Evolutionary conservation across 345 rosid genomes (phyloP), one percentile per base, ranked within the genome.

Genomic region (Punica granatum): DNA sequence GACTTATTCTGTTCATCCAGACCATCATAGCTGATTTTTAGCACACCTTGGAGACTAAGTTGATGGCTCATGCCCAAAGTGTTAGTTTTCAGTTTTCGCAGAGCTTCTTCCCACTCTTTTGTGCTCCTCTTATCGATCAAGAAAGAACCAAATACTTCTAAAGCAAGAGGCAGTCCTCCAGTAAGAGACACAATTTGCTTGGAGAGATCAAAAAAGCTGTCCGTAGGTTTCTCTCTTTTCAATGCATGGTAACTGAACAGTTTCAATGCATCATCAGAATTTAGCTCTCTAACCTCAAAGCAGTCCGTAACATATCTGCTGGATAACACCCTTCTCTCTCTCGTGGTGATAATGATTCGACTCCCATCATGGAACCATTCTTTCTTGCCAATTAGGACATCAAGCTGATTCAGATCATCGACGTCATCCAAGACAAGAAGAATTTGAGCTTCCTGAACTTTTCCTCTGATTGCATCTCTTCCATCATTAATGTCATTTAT

Each of bases 111-210:
- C 98, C 98, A 89, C 23, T 83, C 83, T 13, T 12, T 36, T 53
- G 64, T 59, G 7, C 68, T 80, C 82, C 84, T 81, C 74, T 75
- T 82, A 64, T 81, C 80, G 35, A 61, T 74, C 75, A 92, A 71
- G 60, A 66, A 79, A 7, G 90, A 80, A 13, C 94, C 98, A 69
- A 89, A 81, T 12, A 89, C 96, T 75, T 87, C 85, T 19, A 89
- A 4, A 19, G 94, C 92, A 71, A 92, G 71, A 0, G 98, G 98
- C 26, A 92, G 64, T 0, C 31, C 42, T 21, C 89, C 92, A 0
- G 90, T 63, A n/a, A 77, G 77, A 31, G 67, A n/a, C 30, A 89
- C 84, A 64, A 89, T 75, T 63, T 81, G 28, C 60, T 78, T 49
- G 21, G 93, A 81, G 41, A 89, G 53, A 1, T 69, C 67, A 10